Percentiles rank a stretch among this genome's conserved stretches.
phyloP scores from a whole-genome alignment of 225 moss, liverwort and hornwort species.

The Sphagnum contortum region DNA sequence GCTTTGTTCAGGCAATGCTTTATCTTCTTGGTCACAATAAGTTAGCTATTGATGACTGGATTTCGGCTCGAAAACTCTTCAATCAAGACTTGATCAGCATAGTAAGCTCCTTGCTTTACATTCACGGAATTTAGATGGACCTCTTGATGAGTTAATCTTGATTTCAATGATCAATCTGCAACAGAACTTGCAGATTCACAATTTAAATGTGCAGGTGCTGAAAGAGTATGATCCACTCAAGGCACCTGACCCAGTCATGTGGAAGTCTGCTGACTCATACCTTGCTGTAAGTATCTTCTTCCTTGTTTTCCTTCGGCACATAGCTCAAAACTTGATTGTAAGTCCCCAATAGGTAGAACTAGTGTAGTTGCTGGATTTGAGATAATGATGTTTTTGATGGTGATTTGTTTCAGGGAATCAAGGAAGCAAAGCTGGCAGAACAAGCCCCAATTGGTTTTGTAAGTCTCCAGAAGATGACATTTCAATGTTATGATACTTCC shows the following conservation, averaged over 20 bases:
- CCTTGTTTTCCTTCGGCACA: not conserved
- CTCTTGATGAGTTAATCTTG: no score
- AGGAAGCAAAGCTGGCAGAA: conserved; percentile 18
- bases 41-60: conserved; percentile 34
- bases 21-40: conserved; percentile 35
- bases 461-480: not conserved
- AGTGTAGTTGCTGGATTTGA: no score
- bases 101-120: conserved; percentile 4
- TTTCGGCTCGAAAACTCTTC: conserved; percentile 28
- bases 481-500: no score
- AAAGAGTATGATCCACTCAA: conserved; percentile 27
- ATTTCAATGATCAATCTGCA: no score
- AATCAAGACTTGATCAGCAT: conserved; percentile 17
- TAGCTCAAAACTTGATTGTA: no score
- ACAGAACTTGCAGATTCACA: no score
- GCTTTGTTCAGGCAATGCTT: conserved; percentile 19
- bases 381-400: no score
- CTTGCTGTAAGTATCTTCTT: conserved; percentile 5
- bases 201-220: conserved; percentile 13
- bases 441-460: conserved; percentile 47
- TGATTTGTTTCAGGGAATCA: conserved; percentile 13
- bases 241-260: not conserved
- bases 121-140: no score
- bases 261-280: conserved; percentile 26
- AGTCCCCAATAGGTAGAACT: no score